Percentiles rank a stretch among this genome's conserved stretches.
Evolutionary conservation across 768 basidiomycete species (phyloP).

Genomic region (Termitomyces sp.): DNA sequence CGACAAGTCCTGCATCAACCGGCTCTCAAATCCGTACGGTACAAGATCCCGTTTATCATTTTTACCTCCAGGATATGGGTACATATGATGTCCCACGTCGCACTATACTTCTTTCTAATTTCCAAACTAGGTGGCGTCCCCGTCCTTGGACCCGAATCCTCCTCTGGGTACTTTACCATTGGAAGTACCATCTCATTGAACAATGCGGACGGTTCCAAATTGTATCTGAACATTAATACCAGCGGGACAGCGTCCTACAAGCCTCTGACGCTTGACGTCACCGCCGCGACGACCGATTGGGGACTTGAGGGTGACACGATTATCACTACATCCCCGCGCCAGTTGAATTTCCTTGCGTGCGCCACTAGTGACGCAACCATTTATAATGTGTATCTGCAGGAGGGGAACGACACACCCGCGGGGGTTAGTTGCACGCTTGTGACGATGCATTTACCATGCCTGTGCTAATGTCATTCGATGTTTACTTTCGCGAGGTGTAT

Average conservation of each 20-base stretch:
- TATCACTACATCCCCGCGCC: conserved; percentile 44
- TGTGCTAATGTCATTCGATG: conserved; percentile 22
- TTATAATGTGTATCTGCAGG: conserved; percentile 45
- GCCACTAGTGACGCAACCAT: conserved; percentile 31
- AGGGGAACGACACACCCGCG: conserved; percentile 41
- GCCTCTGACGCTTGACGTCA: conserved; percentile 36
- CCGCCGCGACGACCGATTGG: conserved; percentile 49
- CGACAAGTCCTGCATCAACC: conserved; percentile 29
- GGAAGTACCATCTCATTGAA: conserved; percentile 40
- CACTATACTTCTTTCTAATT: background rate
- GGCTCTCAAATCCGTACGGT: conserved; percentile 49
- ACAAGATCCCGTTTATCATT: conserved; percentile 47
- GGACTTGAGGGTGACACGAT: conserved; percentile 56
- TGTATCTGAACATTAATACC: conserved; percentile 44
- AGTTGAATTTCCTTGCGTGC: conserved; percentile 53
- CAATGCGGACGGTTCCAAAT: conserved; percentile 30
- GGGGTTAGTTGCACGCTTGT: conserved; percentile 30
- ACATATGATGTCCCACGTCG: conserved; percentile 5
- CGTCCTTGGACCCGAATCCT: conserved; percentile 45
- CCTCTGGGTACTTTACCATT: conserved; percentile 46
- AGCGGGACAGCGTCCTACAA: conserved; percentile 41
- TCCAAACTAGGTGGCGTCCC: conserved; percentile 34
- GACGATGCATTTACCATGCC: conserved; percentile 38
- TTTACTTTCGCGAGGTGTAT: background rate
- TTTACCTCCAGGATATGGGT: conserved; percentile 50